phyloP scores from a whole-genome alignment of 2,329 filamentous ascomycete genomes.

The Colletotrichum sp. region DNA sequence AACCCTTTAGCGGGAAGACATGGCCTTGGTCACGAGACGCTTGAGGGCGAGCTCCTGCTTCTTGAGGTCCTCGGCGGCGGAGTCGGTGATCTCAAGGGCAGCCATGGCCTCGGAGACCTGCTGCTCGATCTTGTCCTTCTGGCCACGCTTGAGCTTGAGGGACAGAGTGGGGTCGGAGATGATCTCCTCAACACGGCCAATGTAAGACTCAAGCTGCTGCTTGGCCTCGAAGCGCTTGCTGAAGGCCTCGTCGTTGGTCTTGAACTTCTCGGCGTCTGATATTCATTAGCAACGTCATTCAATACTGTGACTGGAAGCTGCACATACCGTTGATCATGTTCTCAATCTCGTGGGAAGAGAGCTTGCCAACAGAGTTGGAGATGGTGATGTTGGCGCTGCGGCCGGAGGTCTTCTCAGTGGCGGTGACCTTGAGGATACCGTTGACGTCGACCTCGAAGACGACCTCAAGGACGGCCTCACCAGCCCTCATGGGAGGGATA shows the following conservation, averaged over 20 bases:
- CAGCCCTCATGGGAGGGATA: constrained; percentile 86
- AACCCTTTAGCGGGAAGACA: constrained; percentile 80
- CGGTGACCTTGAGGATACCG: constrained; percentile 99
- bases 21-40: constrained; percentile 97
- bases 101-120: constrained; percentile 97
- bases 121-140: constrained; percentile 99
- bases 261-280: constrained; percentile 94
- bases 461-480: constrained; percentile 95
- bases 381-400: constrained; percentile 99
- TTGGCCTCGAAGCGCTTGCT: constrained; percentile 99
- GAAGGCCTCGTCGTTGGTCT: constrained; percentile 96
- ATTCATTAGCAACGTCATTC: constrained; percentile 25
- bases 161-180: constrained; percentile 95
- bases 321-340: constrained; percentile 86
- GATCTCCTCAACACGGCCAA: constrained; percentile 98
- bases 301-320: background rate
- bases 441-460: constrained; percentile 99
- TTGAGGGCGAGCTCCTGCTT: constrained; percentile 99
- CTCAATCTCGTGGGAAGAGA: constrained; percentile 93
- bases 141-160: constrained; percentile 97
- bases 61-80: constrained; percentile 91
- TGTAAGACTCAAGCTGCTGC: constrained; percentile 99
- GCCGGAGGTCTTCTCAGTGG: constrained; percentile 98
- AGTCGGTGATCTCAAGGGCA: constrained; percentile 94
- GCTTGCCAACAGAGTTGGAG: constrained; percentile 98